phyloP scores from a whole-genome alignment of 1,284 basidiomycete genomes.

The Pseudozyma thailandica region DNA sequence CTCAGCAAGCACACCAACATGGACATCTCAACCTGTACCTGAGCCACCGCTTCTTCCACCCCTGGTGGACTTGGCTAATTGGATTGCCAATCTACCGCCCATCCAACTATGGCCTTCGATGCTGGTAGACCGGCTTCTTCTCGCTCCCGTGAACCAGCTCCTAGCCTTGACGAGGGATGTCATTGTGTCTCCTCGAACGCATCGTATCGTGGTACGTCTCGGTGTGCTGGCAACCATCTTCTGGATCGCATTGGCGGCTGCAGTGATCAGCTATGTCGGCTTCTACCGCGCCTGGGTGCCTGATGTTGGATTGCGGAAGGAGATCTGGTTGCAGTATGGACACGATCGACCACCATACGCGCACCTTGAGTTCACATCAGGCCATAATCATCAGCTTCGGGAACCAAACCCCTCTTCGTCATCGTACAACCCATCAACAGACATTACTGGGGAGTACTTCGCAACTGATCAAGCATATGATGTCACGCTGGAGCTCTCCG shows the following conservation, averaged over 20 bases:
- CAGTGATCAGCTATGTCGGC: conserved; percentile 61
- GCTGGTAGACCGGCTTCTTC: conserved; percentile 33
- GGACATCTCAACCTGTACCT: conserved; percentile 42
- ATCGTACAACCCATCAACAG: conserved; percentile 22
- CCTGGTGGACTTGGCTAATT: conserved; percentile 38
- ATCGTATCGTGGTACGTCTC: conserved; percentile 61
- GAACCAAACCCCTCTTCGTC: conserved; percentile 39
- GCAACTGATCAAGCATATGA: conserved; percentile 64
- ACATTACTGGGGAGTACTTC: conserved; percentile 45
- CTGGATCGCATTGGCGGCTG: conserved; percentile 51
- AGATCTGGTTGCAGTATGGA: conserved; percentile 64
- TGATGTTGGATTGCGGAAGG: conserved; percentile 51
- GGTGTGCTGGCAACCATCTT: conserved; percentile 59
- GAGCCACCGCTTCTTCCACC: conserved; percentile 41
- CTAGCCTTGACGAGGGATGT: conserved; percentile 40
- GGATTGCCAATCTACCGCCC: conserved; percentile 51
- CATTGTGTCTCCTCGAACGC: conserved; percentile 59
- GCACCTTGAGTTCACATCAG: conserved; percentile 38
- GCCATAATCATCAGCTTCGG: not conserved
- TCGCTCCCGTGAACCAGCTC: conserved; percentile 44
- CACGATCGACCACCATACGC: conserved; percentile 34
- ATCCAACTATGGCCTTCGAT: conserved; percentile 53
- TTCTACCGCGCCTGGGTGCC: conserved; percentile 67
- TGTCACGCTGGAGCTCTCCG: conserved; percentile 60
- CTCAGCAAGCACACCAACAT: conserved; percentile 27